phyloP scores from a whole-genome alignment of 371 early-diverging fungal genomes.

The Lichtheimia hyalospora region DNA sequence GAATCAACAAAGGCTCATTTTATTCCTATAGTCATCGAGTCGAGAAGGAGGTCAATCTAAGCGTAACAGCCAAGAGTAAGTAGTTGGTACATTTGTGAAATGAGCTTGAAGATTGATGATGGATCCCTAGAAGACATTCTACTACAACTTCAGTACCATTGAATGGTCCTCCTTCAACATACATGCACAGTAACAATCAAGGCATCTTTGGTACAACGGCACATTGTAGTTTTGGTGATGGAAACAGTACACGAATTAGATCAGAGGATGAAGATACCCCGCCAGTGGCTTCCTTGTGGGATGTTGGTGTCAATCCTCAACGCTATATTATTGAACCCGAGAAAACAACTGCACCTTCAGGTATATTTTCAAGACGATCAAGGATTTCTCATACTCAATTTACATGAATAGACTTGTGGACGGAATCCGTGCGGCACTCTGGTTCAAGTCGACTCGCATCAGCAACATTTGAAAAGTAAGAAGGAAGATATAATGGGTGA shows the following conservation, averaged over 20 bases:
- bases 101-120: too few species aligned
- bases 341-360: neutral
- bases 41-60: neutral
- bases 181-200: conserved; percentile 3
- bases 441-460: neutral
- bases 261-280: conserved; percentile 21
- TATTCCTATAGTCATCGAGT: neutral
- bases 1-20: neutral
- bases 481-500: neutral
- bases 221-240: conserved; percentile 15
- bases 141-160: too few species aligned
- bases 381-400: neutral
- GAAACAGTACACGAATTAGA: conserved; percentile 11
- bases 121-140: too few species aligned
- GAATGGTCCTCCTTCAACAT: too few species aligned
- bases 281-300: conserved; percentile 26
- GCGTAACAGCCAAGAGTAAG: neutral
- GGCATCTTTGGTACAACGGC: conserved; percentile 17
- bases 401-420: conserved; percentile 1
- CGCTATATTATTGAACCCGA: neutral
- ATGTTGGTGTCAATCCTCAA: conserved; percentile 25
- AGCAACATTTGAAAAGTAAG: neutral
- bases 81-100: neutral
- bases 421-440: neutral
- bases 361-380: neutral